Percentiles rank a stretch among this genome's conserved stretches.
phyloP scores from a whole-genome alignment of 192 early-diverging fungal species.

The Pecoramyces ruminantium region DNA sequence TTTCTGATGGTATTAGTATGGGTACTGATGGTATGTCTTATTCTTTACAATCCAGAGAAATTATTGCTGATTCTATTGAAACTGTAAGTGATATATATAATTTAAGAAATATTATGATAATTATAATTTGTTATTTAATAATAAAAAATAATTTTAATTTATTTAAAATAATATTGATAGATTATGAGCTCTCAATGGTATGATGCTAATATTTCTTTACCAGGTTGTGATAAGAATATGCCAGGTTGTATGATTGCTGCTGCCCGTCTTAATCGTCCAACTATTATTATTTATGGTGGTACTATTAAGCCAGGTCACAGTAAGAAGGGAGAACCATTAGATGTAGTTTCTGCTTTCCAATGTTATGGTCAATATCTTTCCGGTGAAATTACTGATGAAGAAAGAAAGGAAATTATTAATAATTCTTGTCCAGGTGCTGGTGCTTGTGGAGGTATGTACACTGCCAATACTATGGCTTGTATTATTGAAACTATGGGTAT shows the following conservation, averaged over 20 bases:
- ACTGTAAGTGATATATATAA: slow-evolving; percentile 51
- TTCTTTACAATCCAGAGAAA: slow-evolving; percentile 89
- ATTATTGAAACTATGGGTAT: slow-evolving; percentile 97
- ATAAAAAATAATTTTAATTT: too few species aligned
- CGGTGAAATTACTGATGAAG: slow-evolving; percentile 75
- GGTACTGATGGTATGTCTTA: slow-evolving; percentile 92
- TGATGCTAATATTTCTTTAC: slow-evolving; percentile 93
- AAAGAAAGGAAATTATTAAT: slow-evolving; percentile 56
- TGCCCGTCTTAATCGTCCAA: slow-evolving; percentile 87
- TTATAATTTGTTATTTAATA: too few species aligned
- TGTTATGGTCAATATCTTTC: slow-evolving; percentile 82
- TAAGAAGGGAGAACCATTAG: slow-evolving; percentile 41
- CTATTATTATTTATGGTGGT: slow-evolving; percentile 95
- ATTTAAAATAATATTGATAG: slow-evolving; percentile 13
- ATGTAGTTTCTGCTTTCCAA: slow-evolving; percentile 97
- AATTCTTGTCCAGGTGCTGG: slow-evolving; percentile 70
- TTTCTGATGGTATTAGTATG: slow-evolving; percentile 90
- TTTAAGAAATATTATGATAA: too few species aligned
- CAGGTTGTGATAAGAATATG: slow-evolving; percentile 94
- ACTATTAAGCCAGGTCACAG: slow-evolving; percentile 70
- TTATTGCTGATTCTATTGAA: slow-evolving; percentile 98
- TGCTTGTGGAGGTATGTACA: slow-evolving; percentile 99
- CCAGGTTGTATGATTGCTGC: slow-evolving; percentile 93
- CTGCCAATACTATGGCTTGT: slow-evolving; percentile 93
- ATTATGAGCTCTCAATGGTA: slow-evolving; percentile 97